Base-by-base conservation (phyloP, 1,284 basidiomycete species). In the Ustilago loliicola region DNA sequence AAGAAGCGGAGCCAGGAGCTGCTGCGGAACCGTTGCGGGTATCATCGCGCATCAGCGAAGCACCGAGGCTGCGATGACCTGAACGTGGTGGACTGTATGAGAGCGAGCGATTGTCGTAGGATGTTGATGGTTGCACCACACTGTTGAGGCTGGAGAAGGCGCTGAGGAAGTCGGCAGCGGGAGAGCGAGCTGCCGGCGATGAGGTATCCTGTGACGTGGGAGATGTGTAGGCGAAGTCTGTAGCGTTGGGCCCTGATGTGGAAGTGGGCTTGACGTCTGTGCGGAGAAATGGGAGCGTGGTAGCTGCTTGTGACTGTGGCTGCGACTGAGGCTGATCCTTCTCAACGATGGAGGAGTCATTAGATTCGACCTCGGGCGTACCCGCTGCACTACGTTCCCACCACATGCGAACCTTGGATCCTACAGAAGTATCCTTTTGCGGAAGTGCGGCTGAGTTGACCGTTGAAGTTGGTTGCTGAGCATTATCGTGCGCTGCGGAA, bases 81-180 rank as follows among this genome's bases (percentile, higher is more conserved):
- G 67, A 58, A 2, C 71, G 59, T n/a, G 75, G 70, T 4, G 75
- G 75, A 29, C 71, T 73, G 59, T 77, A 77, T 5, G 75, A 72
- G 30, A 74, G 63, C 47, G 76, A 78, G 36, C 76, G 66, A 27
- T 64, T 64, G 42, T 72, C 76, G 48, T 59, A 62, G 32, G 72
- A 62, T 8, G 52, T 59, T 6, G 64, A 34, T 27, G 72, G 70
- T 25, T 68, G 63, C 5, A 69, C 60, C 9, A 80, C 66, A 69
- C 64, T 75, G 61, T 81, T 70, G 61, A 68, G 53, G 32, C 65
- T 74, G 57, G 85, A 86, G 85, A 94, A 94, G 10, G 91, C 89
- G 48, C 91, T 90, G 47, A 94, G 88, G 81, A 94, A 95, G 85
- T 92, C 89, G 1, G 93, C 92, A 0, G 93, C 93, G 1, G 93